phyloP scores from a whole-genome alignment of 176 grass and related monocot species.

The Paspalum vaginatum region DNA sequence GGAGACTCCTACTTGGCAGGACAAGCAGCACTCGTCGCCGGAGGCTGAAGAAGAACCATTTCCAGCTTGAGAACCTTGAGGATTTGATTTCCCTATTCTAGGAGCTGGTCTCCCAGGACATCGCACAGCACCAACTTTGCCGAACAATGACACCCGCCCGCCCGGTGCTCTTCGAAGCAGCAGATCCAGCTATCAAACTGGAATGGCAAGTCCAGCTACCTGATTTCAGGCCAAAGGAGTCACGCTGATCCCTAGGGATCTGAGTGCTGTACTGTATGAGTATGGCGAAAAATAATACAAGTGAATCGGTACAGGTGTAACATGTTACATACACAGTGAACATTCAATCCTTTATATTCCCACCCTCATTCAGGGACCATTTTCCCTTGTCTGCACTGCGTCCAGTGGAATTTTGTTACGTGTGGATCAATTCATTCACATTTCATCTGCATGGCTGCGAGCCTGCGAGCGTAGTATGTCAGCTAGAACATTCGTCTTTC shows the following conservation, averaged over 20 bases:
- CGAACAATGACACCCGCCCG: not conserved
- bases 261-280: not conserved
- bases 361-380: not conserved
- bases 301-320: not conserved
- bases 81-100: slow-evolving; percentile 60
- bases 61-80: slow-evolving; percentile 40
- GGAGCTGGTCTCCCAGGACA: not conserved
- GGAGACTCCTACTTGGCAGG: slow-evolving; percentile 42
- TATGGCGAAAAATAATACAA: not conserved
- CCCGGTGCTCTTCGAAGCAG: not conserved
- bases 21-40: slow-evolving; percentile 66
- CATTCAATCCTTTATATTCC: not conserved
- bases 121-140: not conserved
- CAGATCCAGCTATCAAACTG: not conserved
- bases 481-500: not conserved
- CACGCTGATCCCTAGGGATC: not conserved
- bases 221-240: not conserved
- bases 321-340: not conserved
- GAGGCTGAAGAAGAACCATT: slow-evolving; percentile 78
- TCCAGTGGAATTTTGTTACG: not conserved
- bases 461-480: not conserved
- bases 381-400: not conserved
- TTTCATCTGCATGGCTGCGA: not conserved
- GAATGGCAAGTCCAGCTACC: not conserved
- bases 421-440: not conserved